phyloP scores from a whole-genome alignment of 2,329 filamentous ascomycete species.

The Fonsecaea multimorphosa region DNA sequence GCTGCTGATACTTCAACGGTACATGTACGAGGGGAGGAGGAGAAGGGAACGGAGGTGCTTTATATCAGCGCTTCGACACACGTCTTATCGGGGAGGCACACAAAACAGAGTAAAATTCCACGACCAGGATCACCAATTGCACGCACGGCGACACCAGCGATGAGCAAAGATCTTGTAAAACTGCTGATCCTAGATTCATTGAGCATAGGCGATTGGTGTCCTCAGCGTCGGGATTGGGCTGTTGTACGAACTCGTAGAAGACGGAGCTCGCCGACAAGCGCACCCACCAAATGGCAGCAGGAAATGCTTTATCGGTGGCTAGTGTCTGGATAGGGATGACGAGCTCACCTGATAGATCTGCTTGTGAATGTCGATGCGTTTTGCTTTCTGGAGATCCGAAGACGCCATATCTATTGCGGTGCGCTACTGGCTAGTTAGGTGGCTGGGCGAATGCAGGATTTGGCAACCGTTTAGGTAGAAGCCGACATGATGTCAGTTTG shows the following conservation, averaged over 20 bases:
- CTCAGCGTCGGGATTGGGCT: not conserved
- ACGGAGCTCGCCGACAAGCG: constrained; percentile 36
- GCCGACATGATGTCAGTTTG: not conserved
- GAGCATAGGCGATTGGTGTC: constrained; percentile 27
- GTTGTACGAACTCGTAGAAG: constrained; percentile 25
- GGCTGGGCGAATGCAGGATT: not conserved
- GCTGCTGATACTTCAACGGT: constrained; percentile 2
- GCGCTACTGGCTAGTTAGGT: not conserved
- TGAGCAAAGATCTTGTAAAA: constrained; percentile 26
- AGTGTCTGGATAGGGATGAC: not conserved
- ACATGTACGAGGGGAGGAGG: not conserved
- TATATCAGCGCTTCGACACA: constrained; percentile 9
- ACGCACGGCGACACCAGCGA: constrained; percentile 15
- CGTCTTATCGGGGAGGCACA: constrained; percentile 32
- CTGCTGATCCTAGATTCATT: constrained; percentile 32
- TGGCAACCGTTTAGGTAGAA: not conserved
- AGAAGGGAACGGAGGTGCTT: constrained; percentile 5
- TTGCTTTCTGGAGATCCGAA: not conserved
- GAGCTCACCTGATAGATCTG: constrained; percentile 13
- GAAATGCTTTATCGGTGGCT: constrained; percentile 8
- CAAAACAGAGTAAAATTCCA: constrained; percentile 18
- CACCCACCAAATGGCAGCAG: not conserved
- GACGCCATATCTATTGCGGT: not conserved
- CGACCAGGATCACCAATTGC: constrained; percentile 30
- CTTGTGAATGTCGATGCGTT: not conserved